A percentile compares a stretch with the other conserved stretches of the same genome.
Conservation (phyloP, 495 filamentous ascomycete species). For the Hypoxylon cercidicola region DNA sequence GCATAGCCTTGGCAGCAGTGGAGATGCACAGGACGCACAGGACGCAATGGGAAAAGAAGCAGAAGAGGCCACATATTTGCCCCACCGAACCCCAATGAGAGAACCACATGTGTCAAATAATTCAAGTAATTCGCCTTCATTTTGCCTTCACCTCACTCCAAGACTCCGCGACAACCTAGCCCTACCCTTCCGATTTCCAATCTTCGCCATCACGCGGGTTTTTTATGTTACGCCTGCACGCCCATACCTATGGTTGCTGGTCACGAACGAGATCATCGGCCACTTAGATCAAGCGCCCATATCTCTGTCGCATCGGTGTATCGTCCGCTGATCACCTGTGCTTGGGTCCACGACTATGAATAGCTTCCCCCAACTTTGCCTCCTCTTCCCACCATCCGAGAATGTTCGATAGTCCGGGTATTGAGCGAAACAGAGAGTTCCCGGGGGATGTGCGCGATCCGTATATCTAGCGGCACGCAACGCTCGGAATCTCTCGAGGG, state of each 20-base stretch:
- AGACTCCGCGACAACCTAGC: background rate
- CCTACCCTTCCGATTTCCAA: background rate
- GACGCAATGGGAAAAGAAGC: too few relatives aligned
- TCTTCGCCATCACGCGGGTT: constrained; percentile 25
- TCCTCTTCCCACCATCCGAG: too few relatives aligned
- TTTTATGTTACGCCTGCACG: constrained; percentile 13
- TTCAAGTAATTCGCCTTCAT: constrained; percentile 28
- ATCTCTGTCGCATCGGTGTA: constrained; percentile 4
- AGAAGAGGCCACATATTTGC: constrained; percentile 14
- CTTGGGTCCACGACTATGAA: background rate
- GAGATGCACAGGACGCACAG: too few relatives aligned
- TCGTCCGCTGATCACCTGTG: background rate
- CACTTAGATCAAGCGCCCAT: background rate
- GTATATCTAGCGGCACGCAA: too few relatives aligned
- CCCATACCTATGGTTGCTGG: constrained; percentile 14
- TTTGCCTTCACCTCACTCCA: background rate
- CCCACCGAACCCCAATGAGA: constrained; percentile 27
- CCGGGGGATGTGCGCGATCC: too few relatives aligned
- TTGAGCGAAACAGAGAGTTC: too few relatives aligned
- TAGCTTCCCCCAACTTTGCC: too few relatives aligned
- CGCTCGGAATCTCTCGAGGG: too few relatives aligned
- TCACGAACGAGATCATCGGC: constrained; percentile 17
- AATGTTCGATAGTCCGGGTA: too few relatives aligned
- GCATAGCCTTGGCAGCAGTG: background rate
- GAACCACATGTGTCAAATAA: constrained; percentile 37